phyloP scores from a whole-genome alignment of 345 rosid genomes.

The Linum trigynum region DNA sequence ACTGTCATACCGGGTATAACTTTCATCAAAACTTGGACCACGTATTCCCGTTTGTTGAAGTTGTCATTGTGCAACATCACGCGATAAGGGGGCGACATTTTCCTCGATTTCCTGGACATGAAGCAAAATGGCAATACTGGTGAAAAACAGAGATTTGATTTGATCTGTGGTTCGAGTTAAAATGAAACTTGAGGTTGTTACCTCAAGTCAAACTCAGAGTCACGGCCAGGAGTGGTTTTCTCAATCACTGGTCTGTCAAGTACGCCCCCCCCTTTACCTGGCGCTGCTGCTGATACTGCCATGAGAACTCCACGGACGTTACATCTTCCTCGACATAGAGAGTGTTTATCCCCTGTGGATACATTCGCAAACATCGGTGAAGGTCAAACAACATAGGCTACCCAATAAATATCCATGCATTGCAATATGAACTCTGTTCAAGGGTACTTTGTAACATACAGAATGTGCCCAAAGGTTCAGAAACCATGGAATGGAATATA shows the following conservation, averaged over 20 bases:
- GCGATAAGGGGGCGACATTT: conserved; percentile 71
- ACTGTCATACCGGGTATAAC: conserved; percentile 91
- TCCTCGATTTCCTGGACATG: conserved; percentile 59
- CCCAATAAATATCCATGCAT: not conserved
- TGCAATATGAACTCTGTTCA: too few relatives aligned
- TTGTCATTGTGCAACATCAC: conserved; percentile 88
- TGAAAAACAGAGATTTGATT: not conserved
- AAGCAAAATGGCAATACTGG: not conserved
- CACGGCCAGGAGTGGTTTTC: not conserved
- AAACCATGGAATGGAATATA: too few relatives aligned
- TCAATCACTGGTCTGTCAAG: not conserved
- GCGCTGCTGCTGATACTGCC: not conserved
- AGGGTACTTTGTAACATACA: too few relatives aligned
- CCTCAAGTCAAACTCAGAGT: not conserved
- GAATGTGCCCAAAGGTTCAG: too few relatives aligned
- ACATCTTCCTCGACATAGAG: not conserved
- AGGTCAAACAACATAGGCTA: not conserved
- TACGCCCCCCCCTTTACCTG: not conserved
- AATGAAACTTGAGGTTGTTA: not conserved
- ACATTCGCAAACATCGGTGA: not conserved
- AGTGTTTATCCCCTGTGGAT: not conserved
- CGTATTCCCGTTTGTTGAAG: conserved; percentile 82
- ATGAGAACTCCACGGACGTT: not conserved
- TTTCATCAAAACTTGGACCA: conserved; percentile 92
- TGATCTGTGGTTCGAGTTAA: not conserved